phyloP scores from a whole-genome alignment of 2,329 filamentous ascomycete species.

The Exophiala xenobiotica region DNA sequence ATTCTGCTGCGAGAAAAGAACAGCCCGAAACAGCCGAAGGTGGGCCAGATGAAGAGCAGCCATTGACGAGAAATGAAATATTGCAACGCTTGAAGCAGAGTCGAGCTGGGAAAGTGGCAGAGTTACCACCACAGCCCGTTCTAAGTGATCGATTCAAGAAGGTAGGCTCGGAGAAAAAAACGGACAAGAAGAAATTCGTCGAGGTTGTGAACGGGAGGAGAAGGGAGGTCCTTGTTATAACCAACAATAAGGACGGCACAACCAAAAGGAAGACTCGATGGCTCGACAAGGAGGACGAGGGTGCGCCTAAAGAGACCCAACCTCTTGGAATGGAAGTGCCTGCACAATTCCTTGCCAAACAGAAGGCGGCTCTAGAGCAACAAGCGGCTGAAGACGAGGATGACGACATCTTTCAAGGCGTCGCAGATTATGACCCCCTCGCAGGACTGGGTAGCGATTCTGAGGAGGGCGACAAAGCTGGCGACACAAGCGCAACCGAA shows the following conservation, averaged over 20 bases:
- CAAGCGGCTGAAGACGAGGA: constrained; percentile 50
- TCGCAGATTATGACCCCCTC: constrained; percentile 60
- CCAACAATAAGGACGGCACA: constrained; percentile 59
- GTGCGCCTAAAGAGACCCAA: constrained; percentile 42
- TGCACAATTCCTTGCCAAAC: constrained; percentile 40
- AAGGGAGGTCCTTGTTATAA: constrained; percentile 59
- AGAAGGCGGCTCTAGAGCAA: constrained; percentile 32
- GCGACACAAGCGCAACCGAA: constrained; percentile 20
- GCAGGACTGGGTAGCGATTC: constrained; percentile 52
- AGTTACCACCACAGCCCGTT: constrained; percentile 48
- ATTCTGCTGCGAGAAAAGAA: constrained; percentile 15
- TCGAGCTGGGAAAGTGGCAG: constrained; percentile 35
- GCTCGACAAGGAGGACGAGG: constrained; percentile 37
- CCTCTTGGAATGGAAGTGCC: constrained; percentile 54
- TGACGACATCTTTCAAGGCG: constrained; percentile 63
- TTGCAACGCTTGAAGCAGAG: constrained; percentile 59
- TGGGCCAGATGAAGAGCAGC: constrained; percentile 34
- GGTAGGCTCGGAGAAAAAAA: constrained; percentile 41
- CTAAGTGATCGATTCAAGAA: constrained; percentile 58
- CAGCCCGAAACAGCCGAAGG: constrained; percentile 28
- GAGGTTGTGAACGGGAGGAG: constrained; percentile 51
- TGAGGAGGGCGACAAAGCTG: constrained; percentile 34
- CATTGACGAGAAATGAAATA: constrained; percentile 59
- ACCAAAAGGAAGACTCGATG: constrained; percentile 62
- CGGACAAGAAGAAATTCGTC: constrained; percentile 49